Base-by-base conservation (phyloP, 2,329 filamentous ascomycete genomes). In the Dactylellina parvicollis region DNA sequence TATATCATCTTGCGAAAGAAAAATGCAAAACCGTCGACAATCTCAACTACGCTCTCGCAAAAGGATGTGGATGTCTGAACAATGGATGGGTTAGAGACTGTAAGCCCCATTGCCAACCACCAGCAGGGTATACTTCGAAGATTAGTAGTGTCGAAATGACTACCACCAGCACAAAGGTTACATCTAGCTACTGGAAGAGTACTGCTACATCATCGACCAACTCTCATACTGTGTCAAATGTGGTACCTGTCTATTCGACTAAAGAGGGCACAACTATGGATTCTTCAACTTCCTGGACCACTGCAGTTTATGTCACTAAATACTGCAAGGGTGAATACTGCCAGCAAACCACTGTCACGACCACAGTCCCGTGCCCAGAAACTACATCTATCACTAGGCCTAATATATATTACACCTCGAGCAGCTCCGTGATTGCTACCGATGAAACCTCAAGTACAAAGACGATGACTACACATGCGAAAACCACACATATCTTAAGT, bases 51-150 rank as follows among this genome's bases (percentile, higher is more conserved):
- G 69, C 69, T 4, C 47, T 73, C 1, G 52, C 54, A 3, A 50
- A 47, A 14, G 69, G 69, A 3, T 73, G 69, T 18, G 69, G 69
- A 4, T 73, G 69, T 32, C 10, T 73, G 7, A 73, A 66, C 28
- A 14, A 55, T 32, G 69, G 69, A 4, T 73, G 60, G 60, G 16
- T 54, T 3, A 22, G 26, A 5, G 34, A 20, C 7, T 73, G 69
- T 24, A 44, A 24, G 4, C 54, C 59, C 1, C 10, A 44, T 10
- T 73, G 69, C 10, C 26, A 56, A 3, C 54, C 54, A 14, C 69
- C 69, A 20, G 28, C 2, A 30, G 60, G 61, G 4, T 57, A 52
- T 46, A 36, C 32, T 28, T 42, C 10, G 1, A 36, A 28, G 7
- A 47, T 24, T 10, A 50, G 34, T 3, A 47, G 22, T 26, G 32